Evolutionary conservation across 2,329 filamentous ascomycete genomes (phyloP).

Genomic region (Elsinoe ampelina): DNA sequence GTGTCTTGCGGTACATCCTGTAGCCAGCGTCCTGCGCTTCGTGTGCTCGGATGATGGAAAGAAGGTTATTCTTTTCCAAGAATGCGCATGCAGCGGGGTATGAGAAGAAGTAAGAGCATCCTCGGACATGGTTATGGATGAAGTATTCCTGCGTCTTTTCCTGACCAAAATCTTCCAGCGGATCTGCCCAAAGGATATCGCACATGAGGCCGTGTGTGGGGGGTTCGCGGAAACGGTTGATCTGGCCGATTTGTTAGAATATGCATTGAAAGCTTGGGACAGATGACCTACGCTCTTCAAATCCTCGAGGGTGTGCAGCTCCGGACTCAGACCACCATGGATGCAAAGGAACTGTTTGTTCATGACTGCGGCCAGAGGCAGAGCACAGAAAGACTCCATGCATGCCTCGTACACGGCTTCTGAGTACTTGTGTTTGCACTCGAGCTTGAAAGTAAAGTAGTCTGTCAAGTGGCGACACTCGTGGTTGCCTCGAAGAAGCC

Average conservation of each 20-base stretch:
- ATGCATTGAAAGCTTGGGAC: constrained; percentile 3
- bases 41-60: constrained; percentile 94
- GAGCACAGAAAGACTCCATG: constrained; percentile 93
- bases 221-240: constrained; percentile 95
- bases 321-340: constrained; percentile 89
- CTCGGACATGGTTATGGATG: constrained; percentile 94
- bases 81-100: constrained; percentile 96
- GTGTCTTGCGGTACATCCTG: constrained; percentile 97
- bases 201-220: constrained; percentile 98
- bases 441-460: constrained; percentile 99
- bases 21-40: constrained; percentile 98
- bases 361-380: constrained; percentile 94
- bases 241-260: constrained; percentile 41
- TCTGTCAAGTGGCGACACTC: constrained; percentile 98
- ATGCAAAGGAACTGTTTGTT: constrained; percentile 99
- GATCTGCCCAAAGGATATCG: constrained; percentile 97
- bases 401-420: constrained; percentile 94
- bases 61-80: constrained; percentile 95
- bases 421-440: constrained; percentile 99
- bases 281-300: constrained; percentile 62
- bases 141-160: constrained; percentile 98
- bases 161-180: constrained; percentile 94
- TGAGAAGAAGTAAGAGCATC: constrained; percentile 98
- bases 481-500: constrained; percentile 95
- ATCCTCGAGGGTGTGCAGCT: constrained; percentile 91